A percentile compares a stretch with the other conserved stretches of the same genome.
phyloP scores from a whole-genome alignment of 2,329 filamentous ascomycete species.

The Paecilomyces fulvus region DNA sequence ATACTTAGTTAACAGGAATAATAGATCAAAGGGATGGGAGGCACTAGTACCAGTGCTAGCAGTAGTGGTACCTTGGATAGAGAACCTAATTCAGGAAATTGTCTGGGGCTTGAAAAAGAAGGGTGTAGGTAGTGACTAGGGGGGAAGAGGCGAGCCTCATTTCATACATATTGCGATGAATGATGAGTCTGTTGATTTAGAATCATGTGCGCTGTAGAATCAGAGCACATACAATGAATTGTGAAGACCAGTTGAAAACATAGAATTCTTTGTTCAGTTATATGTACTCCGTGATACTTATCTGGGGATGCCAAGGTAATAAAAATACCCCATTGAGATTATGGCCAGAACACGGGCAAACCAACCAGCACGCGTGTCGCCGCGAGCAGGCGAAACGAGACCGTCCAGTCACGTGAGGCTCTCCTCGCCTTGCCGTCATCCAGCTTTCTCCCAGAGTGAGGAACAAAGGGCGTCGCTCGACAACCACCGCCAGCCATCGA shows the following conservation, averaged over 20 bases:
- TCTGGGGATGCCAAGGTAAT: neutral
- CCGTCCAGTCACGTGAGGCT: slow-evolving; percentile 2
- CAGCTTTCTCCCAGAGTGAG: neutral
- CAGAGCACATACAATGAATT: too few relatives aligned
- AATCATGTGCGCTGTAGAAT: too few relatives aligned
- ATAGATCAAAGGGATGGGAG: neutral
- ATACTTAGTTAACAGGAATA: neutral
- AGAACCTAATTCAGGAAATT: too few relatives aligned
- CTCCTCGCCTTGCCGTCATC: slow-evolving; percentile 4
- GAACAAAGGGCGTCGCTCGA: slow-evolving; percentile 4
- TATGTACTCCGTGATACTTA: neutral
- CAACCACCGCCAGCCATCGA: slow-evolving; percentile 1
- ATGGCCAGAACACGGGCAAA: neutral
- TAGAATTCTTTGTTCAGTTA: neutral
- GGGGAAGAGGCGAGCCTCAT: too few relatives aligned
- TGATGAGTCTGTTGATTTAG: too few relatives aligned
- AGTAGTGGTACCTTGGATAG: too few relatives aligned
- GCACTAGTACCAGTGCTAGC: too few relatives aligned
- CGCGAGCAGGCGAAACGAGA: neutral
- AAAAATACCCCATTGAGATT: neutral
- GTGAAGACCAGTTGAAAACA: neutral
- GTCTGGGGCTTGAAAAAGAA: neutral
- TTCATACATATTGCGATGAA: too few relatives aligned
- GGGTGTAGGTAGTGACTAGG: neutral
- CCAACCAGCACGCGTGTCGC: neutral